Percentiles rank a stretch among this genome's conserved stretches.
Evolutionary conservation across 2,329 filamentous ascomycete species (phyloP).

Genomic region (Trichoderma semiorbis): DNA sequence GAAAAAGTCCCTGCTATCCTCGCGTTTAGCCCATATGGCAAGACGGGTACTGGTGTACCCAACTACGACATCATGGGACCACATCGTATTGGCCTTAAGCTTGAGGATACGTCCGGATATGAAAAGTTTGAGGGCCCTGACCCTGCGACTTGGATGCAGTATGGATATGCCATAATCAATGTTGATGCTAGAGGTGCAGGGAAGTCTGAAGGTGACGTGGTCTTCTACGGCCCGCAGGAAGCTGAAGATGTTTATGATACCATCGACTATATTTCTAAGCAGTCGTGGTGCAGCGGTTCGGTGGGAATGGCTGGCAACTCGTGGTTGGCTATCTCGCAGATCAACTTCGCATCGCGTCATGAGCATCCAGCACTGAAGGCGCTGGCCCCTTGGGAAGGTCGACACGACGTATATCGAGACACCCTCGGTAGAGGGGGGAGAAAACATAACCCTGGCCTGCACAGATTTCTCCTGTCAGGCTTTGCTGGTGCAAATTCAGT

Average conservation of each 20-base stretch:
- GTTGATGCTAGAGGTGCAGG: constrained; percentile 29
- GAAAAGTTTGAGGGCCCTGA: constrained; percentile 32
- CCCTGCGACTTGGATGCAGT: constrained; percentile 29
- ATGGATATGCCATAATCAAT: constrained; percentile 31
- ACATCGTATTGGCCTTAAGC: constrained; percentile 37
- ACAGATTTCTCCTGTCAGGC: background rate
- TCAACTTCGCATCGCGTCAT: background rate
- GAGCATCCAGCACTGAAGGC: background rate
- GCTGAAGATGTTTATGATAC: constrained; percentile 26
- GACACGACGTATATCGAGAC: background rate
- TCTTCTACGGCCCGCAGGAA: constrained; percentile 25
- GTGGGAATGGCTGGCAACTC: constrained; percentile 30
- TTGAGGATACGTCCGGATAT: constrained; percentile 21
- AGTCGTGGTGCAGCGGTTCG: constrained; percentile 28
- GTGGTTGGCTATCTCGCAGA: background rate
- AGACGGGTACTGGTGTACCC: constrained; percentile 38
- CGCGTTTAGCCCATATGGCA: constrained; percentile 44
- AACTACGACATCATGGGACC: constrained; percentile 36
- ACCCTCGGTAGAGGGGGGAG: background rate
- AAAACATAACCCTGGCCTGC: background rate
- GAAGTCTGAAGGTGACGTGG: constrained; percentile 28
- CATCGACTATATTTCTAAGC: constrained; percentile 24
- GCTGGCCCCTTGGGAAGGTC: background rate
- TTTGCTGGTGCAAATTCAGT: background rate
- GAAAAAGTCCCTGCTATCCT: constrained; percentile 41